Conservation (phyloP, 306 rosid species). For the Myrica gale region DNA sequence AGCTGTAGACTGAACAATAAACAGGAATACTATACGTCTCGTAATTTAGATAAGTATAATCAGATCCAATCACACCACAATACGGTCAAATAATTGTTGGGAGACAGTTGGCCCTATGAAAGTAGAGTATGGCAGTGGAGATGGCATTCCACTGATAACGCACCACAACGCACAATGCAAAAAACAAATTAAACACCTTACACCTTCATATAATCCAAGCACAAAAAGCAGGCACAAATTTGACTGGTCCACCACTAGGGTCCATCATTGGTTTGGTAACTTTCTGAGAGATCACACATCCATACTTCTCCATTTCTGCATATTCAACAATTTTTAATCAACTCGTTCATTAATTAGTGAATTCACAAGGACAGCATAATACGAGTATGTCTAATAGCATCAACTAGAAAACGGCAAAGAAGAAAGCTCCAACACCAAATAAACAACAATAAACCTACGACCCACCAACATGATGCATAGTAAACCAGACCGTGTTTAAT, state of each 20-base stretch:
- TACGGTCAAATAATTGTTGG: neutral
- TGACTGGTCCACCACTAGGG: neutral
- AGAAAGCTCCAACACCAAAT: neutral
- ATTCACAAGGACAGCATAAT: neutral
- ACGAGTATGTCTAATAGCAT: neutral
- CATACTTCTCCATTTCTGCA: slow-evolving; percentile 1
- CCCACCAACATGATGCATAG: neutral
- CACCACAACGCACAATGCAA: neutral
- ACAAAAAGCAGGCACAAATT: neutral
- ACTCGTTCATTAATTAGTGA: neutral
- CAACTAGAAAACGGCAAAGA: neutral
- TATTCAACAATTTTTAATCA: neutral
- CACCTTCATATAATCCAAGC: neutral
- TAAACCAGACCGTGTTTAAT: neutral
- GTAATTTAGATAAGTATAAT: neutral
- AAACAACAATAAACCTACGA: neutral
- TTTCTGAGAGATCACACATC: neutral
- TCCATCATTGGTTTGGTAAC: neutral
- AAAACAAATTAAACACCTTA: neutral
- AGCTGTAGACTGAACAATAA: too few relatives aligned
- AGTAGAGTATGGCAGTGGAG: neutral
- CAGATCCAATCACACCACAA: neutral
- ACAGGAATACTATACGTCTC: too few relatives aligned
- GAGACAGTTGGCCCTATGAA: neutral
- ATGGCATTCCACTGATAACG: neutral